These are phyloP conservation scores for Hondaea fermentalgiana DNA, from an alignment of 108 stramenopile genomes.

Conservation along the genomic window DNA sequence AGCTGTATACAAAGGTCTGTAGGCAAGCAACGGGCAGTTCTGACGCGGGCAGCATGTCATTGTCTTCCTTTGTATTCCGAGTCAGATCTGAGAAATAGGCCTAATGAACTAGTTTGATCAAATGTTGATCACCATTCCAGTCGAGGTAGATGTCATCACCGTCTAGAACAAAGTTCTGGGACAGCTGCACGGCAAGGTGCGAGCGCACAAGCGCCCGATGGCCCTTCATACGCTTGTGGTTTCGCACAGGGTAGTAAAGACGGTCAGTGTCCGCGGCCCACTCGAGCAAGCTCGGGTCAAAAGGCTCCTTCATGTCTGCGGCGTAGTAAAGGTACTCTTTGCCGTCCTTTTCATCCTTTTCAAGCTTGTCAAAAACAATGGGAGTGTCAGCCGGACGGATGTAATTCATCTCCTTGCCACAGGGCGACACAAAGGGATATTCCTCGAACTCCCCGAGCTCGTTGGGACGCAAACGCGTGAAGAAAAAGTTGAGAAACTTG, in stretches of 20 bases:
- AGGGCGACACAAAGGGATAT: conserved; percentile 4
- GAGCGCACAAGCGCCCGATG: background rate
- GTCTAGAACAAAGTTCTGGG: background rate
- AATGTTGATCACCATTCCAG: background rate
- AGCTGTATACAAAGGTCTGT: too few species aligned
- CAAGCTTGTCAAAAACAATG: conserved; percentile 6
- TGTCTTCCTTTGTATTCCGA: too few species aligned
- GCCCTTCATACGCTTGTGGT: background rate
- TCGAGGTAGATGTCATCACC: background rate
- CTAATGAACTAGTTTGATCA: background rate
- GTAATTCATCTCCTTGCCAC: conserved; percentile 27
- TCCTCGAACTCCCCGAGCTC: background rate
- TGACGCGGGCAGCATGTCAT: too few species aligned
- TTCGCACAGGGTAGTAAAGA: background rate
- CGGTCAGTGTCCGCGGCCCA: background rate
- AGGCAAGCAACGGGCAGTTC: too few species aligned
- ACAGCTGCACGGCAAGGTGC: background rate
- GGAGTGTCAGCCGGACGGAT: background rate
- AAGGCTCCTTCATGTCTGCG: background rate
- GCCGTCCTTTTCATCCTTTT: background rate
- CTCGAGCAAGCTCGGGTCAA: background rate
- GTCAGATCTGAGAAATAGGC: background rate
- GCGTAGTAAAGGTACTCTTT: conserved; percentile 17
- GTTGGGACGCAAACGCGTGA: background rate
- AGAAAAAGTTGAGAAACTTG: conserved; percentile 29